Base-by-base conservation (phyloP, 352 stramenopile genomes). In the Phytophthora multivora region DNA sequence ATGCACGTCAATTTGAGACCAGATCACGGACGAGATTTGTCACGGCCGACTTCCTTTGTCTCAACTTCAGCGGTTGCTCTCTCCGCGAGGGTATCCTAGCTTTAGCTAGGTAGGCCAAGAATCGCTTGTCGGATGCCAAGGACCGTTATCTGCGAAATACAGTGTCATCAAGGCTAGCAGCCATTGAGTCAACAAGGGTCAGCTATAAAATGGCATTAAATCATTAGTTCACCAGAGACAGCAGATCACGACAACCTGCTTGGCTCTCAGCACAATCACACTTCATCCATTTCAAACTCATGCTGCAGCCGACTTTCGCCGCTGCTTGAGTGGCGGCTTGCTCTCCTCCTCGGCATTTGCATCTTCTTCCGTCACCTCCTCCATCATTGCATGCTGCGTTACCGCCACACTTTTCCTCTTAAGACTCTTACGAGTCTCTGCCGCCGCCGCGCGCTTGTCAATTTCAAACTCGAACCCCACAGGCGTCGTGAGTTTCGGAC, bases 381-480 rank as follows among this genome's bases (percentile, higher is more conserved):
- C 13, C 11, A 47, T 23, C n/a, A 35, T 31, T 12, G 55, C 46
- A 30, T 65, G 38, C 13, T 38, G 21, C 26, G 25, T 50, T 51
- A 59, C 51, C 23, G 49, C 55, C 41, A 64, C 49, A 21, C 61
- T 78, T 23, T 71, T 72, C 16, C 70, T 66, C 52, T 81, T 79
- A 7, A 65, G 16, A 26, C 52, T 72, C 41, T 58, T 71, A 18
- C 65, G 62, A 23, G 59, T 40, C 25, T 63, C 52, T 64, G 76
- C 79, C 51, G 51, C 48, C 5, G 48, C 70, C 9, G 70, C 77
- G 13, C 81, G 79, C 59, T 87, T 91, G 59, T 92, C 80, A 26
- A 84, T 83, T 55, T 88, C 75, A 56, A 92, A 79, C 21, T 80
- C 69, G 43, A 92, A 92, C 21, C 69, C 80, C 28, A 89, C 62